phyloP scores from a whole-genome alignment of 2,329 filamentous ascomycete genomes.

The Penicillium griseofulvum region DNA sequence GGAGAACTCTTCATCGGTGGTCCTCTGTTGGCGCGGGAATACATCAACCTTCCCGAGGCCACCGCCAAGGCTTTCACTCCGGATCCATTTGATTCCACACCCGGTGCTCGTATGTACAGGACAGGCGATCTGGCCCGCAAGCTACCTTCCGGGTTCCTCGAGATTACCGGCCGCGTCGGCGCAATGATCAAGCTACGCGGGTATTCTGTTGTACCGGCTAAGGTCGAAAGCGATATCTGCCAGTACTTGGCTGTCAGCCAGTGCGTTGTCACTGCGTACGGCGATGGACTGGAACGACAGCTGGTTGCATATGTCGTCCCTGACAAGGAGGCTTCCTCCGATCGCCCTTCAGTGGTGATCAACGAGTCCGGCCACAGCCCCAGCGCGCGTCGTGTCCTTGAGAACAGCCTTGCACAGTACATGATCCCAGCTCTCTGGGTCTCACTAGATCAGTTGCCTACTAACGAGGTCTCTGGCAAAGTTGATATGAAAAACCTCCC shows the following conservation, averaged over 20 bases:
- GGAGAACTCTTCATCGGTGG: slow-evolving; percentile 77
- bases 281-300: slow-evolving; percentile 72
- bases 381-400: slow-evolving; percentile 62
- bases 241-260: slow-evolving; percentile 67
- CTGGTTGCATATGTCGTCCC: slow-evolving; percentile 73
- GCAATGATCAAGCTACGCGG: slow-evolving; percentile 79
- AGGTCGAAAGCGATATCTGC: slow-evolving; percentile 71
- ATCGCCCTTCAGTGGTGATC: slow-evolving; percentile 63
- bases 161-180: slow-evolving; percentile 73
- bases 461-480: slow-evolving; percentile 76
- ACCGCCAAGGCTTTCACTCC: slow-evolving; percentile 69
- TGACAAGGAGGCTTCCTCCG: slow-evolving; percentile 57
- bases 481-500: slow-evolving; percentile 71
- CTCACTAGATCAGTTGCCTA: slow-evolving; percentile 67
- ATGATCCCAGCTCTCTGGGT: slow-evolving; percentile 82
- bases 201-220: slow-evolving; percentile 73
- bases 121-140: slow-evolving; percentile 70
- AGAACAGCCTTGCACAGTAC: slow-evolving; percentile 70
- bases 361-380: slow-evolving; percentile 71
- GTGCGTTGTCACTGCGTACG: slow-evolving; percentile 70
- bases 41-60: slow-evolving; percentile 75
- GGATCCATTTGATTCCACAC: slow-evolving; percentile 60
- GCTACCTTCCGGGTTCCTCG: slow-evolving; percentile 65
- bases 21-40: slow-evolving; percentile 69
- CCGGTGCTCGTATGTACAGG: slow-evolving; percentile 68